These are phyloP conservation scores for Tilletia indica DNA, from an alignment of 1,284 basidiomycete species.

Conservation along the genomic window DNA sequence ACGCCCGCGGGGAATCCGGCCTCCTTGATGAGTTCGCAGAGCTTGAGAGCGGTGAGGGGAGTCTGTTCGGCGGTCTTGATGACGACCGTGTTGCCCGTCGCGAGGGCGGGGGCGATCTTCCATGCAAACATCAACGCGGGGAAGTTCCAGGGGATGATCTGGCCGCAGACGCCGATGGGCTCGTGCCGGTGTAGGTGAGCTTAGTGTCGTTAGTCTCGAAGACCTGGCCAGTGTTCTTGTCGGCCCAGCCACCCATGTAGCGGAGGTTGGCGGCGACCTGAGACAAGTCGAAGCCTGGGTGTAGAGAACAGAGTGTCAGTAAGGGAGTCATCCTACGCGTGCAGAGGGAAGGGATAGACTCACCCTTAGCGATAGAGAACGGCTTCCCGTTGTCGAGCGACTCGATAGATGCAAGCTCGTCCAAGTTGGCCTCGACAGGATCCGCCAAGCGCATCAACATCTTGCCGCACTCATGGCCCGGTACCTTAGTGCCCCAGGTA, in stretches of 20 bases:
- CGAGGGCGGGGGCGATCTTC: conserved; percentile 62
- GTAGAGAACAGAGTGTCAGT: not conserved
- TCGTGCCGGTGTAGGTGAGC: conserved; percentile 71
- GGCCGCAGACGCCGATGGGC: conserved; percentile 78
- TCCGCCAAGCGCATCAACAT: conserved; percentile 68
- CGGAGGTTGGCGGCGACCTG: conserved; percentile 64
- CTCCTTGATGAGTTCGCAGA: conserved; percentile 73
- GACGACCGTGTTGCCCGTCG: conserved; percentile 47
- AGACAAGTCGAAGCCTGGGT: conserved; percentile 65
- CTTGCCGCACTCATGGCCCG: conserved; percentile 67
- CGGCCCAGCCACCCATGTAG: conserved; percentile 68
- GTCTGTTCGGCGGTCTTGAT: conserved; percentile 72
- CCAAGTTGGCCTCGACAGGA: conserved; percentile 70
- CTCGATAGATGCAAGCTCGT: conserved; percentile 63
- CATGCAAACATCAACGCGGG: conserved; percentile 72
- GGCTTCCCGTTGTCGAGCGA: conserved; percentile 76
- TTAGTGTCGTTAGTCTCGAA: conserved; percentile 80
- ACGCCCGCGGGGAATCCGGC: conserved; percentile 83
- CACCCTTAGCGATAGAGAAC: conserved; percentile 65
- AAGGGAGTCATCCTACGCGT: not conserved
- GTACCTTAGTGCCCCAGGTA: conserved; percentile 49
- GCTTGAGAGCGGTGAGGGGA: conserved; percentile 72
- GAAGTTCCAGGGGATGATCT: conserved; percentile 65
- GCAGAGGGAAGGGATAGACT: not conserved
- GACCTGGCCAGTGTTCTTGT: conserved; percentile 80